A percentile compares a stretch with the other conserved stretches of the same genome.
Conservation (phyloP, 257 asterid species). For the Fraxinus excelsior region DNA sequence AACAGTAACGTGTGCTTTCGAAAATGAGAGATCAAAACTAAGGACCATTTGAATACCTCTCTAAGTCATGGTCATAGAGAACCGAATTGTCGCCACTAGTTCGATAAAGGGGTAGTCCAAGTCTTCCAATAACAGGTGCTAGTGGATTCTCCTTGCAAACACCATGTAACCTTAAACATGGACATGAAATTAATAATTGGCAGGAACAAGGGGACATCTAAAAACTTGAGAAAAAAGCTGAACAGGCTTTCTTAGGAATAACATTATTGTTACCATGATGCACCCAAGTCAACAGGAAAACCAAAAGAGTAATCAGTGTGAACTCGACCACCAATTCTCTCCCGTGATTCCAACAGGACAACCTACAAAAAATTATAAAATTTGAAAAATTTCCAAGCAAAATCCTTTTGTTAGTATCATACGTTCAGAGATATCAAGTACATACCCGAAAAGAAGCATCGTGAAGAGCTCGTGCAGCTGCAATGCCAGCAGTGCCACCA, state of each 20-base stretch:
- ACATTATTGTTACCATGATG: constrained; percentile 73
- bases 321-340: constrained; percentile 96
- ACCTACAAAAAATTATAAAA: constrained; percentile 48
- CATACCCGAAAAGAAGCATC: constrained; percentile 66
- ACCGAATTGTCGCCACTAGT: constrained; percentile 98
- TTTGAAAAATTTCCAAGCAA: constrained; percentile 15
- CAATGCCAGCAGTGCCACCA: constrained; percentile 63
- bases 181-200: constrained; percentile 19
- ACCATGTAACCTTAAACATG: constrained; percentile 83
- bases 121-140: constrained; percentile 82
- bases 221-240: neutral
- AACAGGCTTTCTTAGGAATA: neutral
- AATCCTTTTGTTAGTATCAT: constrained; percentile 4
- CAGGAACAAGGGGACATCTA: neutral
- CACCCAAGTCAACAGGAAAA: constrained; percentile 97
- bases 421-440: neutral
- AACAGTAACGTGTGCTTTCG: neutral
- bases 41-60: constrained; percentile 54
- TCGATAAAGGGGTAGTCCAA: constrained; percentile 94
- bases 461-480: constrained; percentile 64
- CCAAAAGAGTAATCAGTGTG: constrained; percentile 94
- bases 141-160: constrained; percentile 94
- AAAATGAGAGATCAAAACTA: neutral
- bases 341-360: constrained; percentile 84
- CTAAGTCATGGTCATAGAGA: constrained; percentile 93